A percentile compares a stretch with the other conserved stretches of the same genome.
Conservation (phyloP, 1,139 yeast species). For the Kurtzmaniella quercitrusa region DNA sequence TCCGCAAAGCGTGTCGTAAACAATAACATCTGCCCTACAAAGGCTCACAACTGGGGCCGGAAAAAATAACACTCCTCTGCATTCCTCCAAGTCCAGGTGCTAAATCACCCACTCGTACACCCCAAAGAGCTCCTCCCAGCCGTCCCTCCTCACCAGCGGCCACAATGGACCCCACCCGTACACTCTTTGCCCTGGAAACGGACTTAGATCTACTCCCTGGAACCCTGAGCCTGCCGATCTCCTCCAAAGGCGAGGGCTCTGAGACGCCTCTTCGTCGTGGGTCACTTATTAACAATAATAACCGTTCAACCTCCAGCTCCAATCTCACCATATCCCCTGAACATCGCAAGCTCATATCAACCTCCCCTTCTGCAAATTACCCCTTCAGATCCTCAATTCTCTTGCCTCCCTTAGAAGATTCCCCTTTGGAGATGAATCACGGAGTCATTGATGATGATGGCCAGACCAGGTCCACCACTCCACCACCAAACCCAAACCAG, state of each 20-base stretch:
- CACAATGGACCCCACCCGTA: neutral
- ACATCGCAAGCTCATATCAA: neutral
- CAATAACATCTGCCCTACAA: neutral
- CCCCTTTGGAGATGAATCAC: neutral
- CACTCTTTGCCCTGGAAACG: neutral
- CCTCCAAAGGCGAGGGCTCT: neutral
- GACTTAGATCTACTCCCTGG: neutral
- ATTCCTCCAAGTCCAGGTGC: neutral
- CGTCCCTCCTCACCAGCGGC: neutral
- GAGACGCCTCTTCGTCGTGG: neutral
- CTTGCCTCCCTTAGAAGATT: neutral
- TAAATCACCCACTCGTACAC: neutral
- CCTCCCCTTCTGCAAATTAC: neutral
- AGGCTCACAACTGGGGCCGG: neutral
- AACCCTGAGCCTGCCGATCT: neutral
- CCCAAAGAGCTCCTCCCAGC: neutral
- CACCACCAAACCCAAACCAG: neutral
- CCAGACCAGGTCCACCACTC: neutral
- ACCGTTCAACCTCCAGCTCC: neutral
- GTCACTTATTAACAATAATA: neutral
- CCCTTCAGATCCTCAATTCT: neutral
- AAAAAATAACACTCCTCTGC: neutral
- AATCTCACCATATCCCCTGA: neutral
- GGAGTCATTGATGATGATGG: neutral
- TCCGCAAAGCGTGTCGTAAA: neutral